Base-by-base conservation (phyloP, 441 rosid genomes). In the Flueggea neowawraea region DNA sequence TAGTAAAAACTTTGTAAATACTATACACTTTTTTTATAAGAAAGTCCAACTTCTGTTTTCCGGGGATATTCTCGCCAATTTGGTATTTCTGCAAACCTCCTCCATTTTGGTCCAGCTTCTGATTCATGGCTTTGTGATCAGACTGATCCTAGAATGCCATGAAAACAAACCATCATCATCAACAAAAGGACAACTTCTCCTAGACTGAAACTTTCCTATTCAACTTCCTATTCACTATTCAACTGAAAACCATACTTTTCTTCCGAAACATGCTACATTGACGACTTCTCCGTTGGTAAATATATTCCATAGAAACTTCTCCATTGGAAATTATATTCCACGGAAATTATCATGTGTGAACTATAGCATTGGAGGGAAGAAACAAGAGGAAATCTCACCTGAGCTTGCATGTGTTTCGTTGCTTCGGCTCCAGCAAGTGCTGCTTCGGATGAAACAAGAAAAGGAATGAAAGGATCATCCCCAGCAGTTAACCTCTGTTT, bases 401-500 rank as follows among this genome's bases (percentile, higher is more conserved):
- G 97, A 17, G 99, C 97, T 63, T 74, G 84, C 99, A 95, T 91
- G 55, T 77, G 55, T 72, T 74, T 82, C 68, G 99, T 95, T 64
- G 96, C 83, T 79, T 95, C 95, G 41, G 99, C 99, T 64, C 99
- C 99, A 36, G 73, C 81, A 57, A 83, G 53, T 57, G 99, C 96
- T 31, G 91, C 97, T 78, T 89, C 96, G 5, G 95, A 89, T 14
- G 97, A 95, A 62, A 80, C 73, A 70, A 84, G 17, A 64, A 95
- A 95, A 12, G 99, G 96, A 49, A 83, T 66, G 49, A 58, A 49
- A 12, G 99, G 88, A 72, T 86, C 84, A 66, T 76, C 83, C 60
- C 96, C 99, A 47, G 84, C 88, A 62, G 68, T 68, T 63, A 94
- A 65, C 80, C 86, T 84, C 97, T 94, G 91, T 39, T 57, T 62